These are phyloP conservation scores for Amyloporia xantha DNA, from an alignment of 768 basidiomycete genomes.

Conservation along the genomic window DNA sequence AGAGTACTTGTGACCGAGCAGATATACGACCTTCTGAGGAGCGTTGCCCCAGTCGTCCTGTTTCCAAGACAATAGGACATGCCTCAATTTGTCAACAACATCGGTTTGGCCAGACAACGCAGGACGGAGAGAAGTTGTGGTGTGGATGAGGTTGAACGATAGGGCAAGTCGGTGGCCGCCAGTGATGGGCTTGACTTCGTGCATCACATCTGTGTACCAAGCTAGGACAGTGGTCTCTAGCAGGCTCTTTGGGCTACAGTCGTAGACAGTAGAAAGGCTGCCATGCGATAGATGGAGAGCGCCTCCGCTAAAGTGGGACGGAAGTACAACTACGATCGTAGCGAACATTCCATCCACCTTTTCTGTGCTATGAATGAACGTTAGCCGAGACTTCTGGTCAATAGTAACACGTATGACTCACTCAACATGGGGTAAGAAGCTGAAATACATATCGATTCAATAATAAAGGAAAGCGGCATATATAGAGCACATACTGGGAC, in stretches of 20 bases:
- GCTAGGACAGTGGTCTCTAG: constrained; percentile 33
- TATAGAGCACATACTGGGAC: constrained; percentile 35
- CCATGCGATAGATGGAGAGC: constrained; percentile 38
- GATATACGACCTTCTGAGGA: constrained; percentile 24
- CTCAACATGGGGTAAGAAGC: constrained; percentile 44
- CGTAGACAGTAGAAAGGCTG: constrained; percentile 27
- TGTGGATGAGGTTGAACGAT: constrained; percentile 45
- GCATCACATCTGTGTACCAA: constrained; percentile 49
- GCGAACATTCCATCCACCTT: constrained; percentile 46
- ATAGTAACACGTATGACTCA: constrained; percentile 18
- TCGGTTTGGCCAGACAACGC: constrained; percentile 23
- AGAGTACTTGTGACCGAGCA: constrained; percentile 31
- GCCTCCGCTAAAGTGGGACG: constrained; percentile 41
- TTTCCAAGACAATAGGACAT: constrained; percentile 34
- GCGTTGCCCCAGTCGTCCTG: constrained; percentile 15
- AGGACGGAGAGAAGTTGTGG: constrained; percentile 20
- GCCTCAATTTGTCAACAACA: constrained; percentile 20
- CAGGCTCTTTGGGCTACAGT: constrained; percentile 27
- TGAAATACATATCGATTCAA: constrained; percentile 4
- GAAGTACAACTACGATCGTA: constrained; percentile 40
- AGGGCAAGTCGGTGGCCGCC: constrained; percentile 45
- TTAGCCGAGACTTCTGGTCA: not conserved
- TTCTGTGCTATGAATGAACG: constrained; percentile 31
- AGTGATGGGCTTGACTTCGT: constrained; percentile 43
- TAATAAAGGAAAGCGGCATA: not conserved